Evolutionary conservation across 2,329 filamentous ascomycete genomes (phyloP), one percentile per base, ranked within the genome.

Genomic region (Sporothrix phasma): DNA sequence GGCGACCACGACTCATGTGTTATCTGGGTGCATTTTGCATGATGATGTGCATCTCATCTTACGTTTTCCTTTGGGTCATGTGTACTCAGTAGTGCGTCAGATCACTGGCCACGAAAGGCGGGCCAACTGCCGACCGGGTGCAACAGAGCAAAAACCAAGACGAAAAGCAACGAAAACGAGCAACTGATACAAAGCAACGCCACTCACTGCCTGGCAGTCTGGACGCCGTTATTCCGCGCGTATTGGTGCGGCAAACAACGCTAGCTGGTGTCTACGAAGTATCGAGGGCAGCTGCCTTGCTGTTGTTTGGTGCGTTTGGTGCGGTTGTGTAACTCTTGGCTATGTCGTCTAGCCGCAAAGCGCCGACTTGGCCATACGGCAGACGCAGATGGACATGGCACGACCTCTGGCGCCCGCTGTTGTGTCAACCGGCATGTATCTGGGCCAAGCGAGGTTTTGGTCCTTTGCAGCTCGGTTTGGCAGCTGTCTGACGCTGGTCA

Each of bases 111-210:
- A 54, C 37, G 37, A 58, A 58, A 43, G 34, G 24, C 34, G 24
- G n/a, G n/a, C 54, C 54, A 58, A 58, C 54, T 43, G 54, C 54
- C 54, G 54, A 58, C 54, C 37, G 54, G 54, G 37, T 58, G 37
- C 22, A 58, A n/a, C 10, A 39, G 19, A n/a, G n/a, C n/a, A n/a
- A n/a, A n/a, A n/a, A n/a, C n/a, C n/a, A n/a, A n/a, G n/a, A n/a
- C n/a, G n/a, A n/a, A n/a, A n/a, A n/a, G n/a, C n/a, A n/a, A 43
- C 34, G 34, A 41, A 5, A 19, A 58, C 53, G 34, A 58, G 34
- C 24, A 24, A 2, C 22, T 56, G 26, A n/a, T 34, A n/a, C 17
- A 8, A 7, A 3, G 22, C 26, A 53, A 17, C 17, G 34, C n/a
- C n/a, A n/a, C n/a, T n/a, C n/a, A n/a, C n/a, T n/a, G n/a, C 29